A percentile compares a stretch with the other conserved stretches of the same genome.
phyloP scores from a whole-genome alignment of 2,329 filamentous ascomycete genomes.

The Talaromyces rugulosus region DNA sequence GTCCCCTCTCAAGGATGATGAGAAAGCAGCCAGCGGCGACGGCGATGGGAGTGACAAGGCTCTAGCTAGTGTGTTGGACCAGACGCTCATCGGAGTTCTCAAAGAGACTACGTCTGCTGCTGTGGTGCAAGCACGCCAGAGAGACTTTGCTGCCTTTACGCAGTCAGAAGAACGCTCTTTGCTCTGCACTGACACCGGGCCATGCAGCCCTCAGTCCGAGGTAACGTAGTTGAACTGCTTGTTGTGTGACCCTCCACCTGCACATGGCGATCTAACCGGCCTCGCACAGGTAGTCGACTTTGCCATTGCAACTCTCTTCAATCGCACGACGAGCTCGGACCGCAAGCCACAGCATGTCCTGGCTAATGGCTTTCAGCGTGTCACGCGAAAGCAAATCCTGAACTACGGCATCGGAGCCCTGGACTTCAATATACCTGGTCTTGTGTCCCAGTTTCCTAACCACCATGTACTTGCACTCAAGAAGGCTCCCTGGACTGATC shows the following conservation, averaged over 20 bases:
- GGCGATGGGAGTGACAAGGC: conserved; percentile 4
- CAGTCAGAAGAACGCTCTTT: conserved; percentile 51
- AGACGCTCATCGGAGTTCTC: conserved; percentile 59
- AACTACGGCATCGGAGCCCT: conserved; percentile 29
- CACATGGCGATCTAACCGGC: background rate
- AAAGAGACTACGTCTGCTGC: conserved; percentile 27
- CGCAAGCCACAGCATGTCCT: conserved; percentile 68
- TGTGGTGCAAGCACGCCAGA: conserved; percentile 40
- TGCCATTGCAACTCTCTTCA: conserved; percentile 72
- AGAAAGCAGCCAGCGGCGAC: background rate
- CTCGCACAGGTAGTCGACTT: conserved; percentile 63
- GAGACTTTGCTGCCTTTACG: conserved; percentile 59
- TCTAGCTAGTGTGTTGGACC: conserved; percentile 62
- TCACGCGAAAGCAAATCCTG: conserved; percentile 23
- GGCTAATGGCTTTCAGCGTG: conserved; percentile 73
- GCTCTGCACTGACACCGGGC: conserved; percentile 32
- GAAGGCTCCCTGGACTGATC: conserved; percentile 65
- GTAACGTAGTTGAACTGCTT: background rate
- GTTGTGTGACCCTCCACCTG: conserved; percentile 41
- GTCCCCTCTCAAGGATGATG: background rate
- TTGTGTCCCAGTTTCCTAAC: conserved; percentile 64
- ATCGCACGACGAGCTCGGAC: conserved; percentile 44
- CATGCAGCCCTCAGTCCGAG: conserved; percentile 57
- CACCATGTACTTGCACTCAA: conserved; percentile 67
- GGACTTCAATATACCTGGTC: conserved; percentile 57